Evolutionary conservation across 495 filamentous ascomycete species (phyloP), one percentile per base, ranked within the genome.

Genomic region (Xylaria bambusicola): DNA sequence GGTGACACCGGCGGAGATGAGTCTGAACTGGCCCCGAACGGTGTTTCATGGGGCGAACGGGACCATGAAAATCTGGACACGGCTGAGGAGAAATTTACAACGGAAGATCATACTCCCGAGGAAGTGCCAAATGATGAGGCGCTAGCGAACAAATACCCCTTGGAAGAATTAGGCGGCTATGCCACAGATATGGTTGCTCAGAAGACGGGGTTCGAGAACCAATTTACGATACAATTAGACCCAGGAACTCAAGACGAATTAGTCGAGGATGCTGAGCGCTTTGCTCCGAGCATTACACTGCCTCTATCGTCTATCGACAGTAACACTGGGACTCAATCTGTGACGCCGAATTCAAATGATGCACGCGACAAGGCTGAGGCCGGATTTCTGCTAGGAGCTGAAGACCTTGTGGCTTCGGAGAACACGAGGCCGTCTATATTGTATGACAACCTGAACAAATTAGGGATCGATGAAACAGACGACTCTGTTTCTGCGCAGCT

Each of bases 1-100:
- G 56, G 65, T 67, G 61, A 68, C 53, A 38, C 49, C 61, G 52
- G 51, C 64, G 56, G 42, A 58, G 59, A 65, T 62, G 54, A 48
- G 60, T 57, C 62, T 61, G 59, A 66, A 53, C 49, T 46, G 53
- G 56, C 53, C 52, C 46, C 56, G 52, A 52, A 61, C 56, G 52
- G 15, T 65, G 58, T 50, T 18, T 36, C 52, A 42, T 38, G 52
- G 61, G 48, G 52, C 8, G 54, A 54, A 38, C 12, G 49, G n/a
- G 9, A 7, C n/a, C 26, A 41, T 41, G 10, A 33, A 13, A 33
- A 3, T 1, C 23, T 24, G 6, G 23, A n/a, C 21, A 6, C 27
- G 27, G 24, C 18, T 31, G 53, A n/a, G 15, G 35, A 7, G 20
- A 3, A 49, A n/a, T 27, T 33, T 23, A 23, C 17, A 29, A 38